Percentiles rank a stretch among this genome's conserved stretches.
phyloP scores from a whole-genome alignment of 805 yeast genomes.

The Barnettozyma populi region DNA sequence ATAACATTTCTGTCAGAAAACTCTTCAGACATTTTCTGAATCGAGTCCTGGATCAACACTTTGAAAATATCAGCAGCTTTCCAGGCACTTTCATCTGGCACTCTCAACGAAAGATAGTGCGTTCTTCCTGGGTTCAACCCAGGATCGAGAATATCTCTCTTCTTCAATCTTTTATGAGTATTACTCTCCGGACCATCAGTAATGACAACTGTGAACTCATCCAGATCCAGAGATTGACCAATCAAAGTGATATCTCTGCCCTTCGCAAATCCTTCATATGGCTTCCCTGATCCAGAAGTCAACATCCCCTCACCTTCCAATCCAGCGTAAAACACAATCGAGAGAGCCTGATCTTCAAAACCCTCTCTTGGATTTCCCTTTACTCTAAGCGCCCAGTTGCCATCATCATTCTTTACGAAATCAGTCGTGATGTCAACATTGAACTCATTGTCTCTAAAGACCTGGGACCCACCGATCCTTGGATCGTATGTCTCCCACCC shows the following conservation, averaged over 20 bases:
- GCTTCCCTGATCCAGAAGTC: constrained; percentile 32
- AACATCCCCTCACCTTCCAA: constrained; percentile 57
- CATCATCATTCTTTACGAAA: constrained; percentile 67
- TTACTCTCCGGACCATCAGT: constrained; percentile 48
- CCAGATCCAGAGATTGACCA: constrained; percentile 62
- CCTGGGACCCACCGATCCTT: constrained; percentile 77
- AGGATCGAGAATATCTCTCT: constrained; percentile 29
- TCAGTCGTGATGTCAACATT: constrained; percentile 61
- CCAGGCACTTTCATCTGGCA: constrained; percentile 75
- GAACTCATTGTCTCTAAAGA: constrained; percentile 60
- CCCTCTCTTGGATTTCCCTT: constrained; percentile 57
- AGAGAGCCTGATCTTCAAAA: constrained; percentile 42
- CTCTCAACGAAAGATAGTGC: constrained; percentile 61
- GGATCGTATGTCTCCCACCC: constrained; percentile 91
- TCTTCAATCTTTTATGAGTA: constrained; percentile 33
- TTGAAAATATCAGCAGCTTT: constrained; percentile 69
- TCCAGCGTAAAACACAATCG: constrained; percentile 75
- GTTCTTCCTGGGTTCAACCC: constrained; percentile 52
- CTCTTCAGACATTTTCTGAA: constrained; percentile 38
- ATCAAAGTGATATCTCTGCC: constrained; percentile 36
- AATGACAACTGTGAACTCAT: constrained; percentile 56
- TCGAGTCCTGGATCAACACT: constrained; percentile 63
- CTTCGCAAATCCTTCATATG: constrained; percentile 23
- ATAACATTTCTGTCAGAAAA: constrained; percentile 20
- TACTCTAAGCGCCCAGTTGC: constrained; percentile 78